Conservation (phyloP, 768 basidiomycete genomes). For the Russula griseocarnosa region DNA sequence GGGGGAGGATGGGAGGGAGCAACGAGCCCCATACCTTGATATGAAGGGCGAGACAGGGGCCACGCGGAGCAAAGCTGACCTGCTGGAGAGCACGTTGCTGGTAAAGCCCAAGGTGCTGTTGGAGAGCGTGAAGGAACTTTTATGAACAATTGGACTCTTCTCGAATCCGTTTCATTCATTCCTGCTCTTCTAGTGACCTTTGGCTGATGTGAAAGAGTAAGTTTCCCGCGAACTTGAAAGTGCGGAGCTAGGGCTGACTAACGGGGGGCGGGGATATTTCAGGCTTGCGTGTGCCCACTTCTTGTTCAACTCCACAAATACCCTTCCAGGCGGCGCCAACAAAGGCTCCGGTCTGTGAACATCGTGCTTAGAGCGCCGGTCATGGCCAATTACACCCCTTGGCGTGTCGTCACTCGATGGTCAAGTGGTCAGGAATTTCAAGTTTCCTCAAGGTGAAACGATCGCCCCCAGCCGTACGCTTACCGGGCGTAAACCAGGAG, state of each 20-base stretch:
- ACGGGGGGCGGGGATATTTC: neutral
- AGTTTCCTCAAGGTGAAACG: conserved; percentile 12
- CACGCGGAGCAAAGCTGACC: conserved; percentile 11
- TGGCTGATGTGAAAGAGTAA: conserved; percentile 20
- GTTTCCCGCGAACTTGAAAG: conserved; percentile 1
- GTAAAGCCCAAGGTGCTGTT: conserved; percentile 29
- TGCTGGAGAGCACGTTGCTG: conserved; percentile 27
- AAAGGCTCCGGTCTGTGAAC: conserved; percentile 12
- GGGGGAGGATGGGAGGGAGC: conserved; percentile 9
- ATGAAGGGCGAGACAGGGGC: conserved; percentile 19
- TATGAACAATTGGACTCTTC: conserved; percentile 18
- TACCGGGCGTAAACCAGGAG: conserved; percentile 23
- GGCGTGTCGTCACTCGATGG: conserved; percentile 15
- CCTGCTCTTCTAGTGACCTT: conserved; percentile 14
- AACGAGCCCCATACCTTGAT: conserved; percentile 17
- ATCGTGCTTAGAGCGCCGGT: conserved; percentile 13
- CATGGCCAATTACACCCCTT: conserved; percentile 12
- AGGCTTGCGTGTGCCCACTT: conserved; percentile 17
- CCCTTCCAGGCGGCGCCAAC: conserved; percentile 13
- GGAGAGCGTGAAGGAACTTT: conserved; percentile 29
- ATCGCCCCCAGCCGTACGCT: conserved; percentile 13
- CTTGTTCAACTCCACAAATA: conserved; percentile 19
- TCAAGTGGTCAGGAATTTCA: conserved; percentile 16
- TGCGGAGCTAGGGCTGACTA: conserved; percentile 10
- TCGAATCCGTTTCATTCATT: conserved; percentile 20